A percentile compares a stretch with the other conserved stretches of the same genome.
phyloP scores from a whole-genome alignment of 345 rosid genomes.

The Pistacia integerrima region DNA sequence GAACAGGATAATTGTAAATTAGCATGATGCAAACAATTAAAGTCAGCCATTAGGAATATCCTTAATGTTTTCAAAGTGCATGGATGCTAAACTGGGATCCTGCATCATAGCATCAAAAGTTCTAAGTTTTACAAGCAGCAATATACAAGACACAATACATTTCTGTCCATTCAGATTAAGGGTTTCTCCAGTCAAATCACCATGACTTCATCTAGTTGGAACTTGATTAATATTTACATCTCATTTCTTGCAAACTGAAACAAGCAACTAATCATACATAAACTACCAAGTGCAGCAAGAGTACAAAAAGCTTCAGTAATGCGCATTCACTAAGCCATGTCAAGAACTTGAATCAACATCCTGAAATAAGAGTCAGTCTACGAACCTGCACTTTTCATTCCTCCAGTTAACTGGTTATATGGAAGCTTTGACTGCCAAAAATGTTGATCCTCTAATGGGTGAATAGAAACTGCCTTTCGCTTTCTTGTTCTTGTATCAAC shows the following conservation, averaged over 20 bases:
- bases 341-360: slow-evolving; percentile 27
- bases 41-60: background rate
- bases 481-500: slow-evolving; percentile 31
- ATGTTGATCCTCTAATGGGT: slow-evolving; percentile 31
- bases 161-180: slow-evolving; percentile 18
- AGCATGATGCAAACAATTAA: background rate
- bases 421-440: slow-evolving; percentile 41
- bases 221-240: slow-evolving; percentile 36
- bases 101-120: background rate
- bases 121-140: slow-evolving; percentile 20
- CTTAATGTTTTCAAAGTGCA: background rate
- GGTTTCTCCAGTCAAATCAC: slow-evolving; percentile 17
- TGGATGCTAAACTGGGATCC: background rate
- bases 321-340: slow-evolving; percentile 21
- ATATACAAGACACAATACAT: background rate
- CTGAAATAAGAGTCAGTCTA: slow-evolving; percentile 23
- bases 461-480: slow-evolving; percentile 36
- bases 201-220: slow-evolving; percentile 20
- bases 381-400: slow-evolving; percentile 34
- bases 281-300: background rate
- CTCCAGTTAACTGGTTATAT: slow-evolving; percentile 23
- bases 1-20: background rate
- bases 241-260: slow-evolving; percentile 23
- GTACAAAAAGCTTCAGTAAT: slow-evolving; percentile 20
- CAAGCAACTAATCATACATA: slow-evolving; percentile 23